phyloP scores from a whole-genome alignment of 345 rosid genomes.

The Rhizophora mangle region DNA sequence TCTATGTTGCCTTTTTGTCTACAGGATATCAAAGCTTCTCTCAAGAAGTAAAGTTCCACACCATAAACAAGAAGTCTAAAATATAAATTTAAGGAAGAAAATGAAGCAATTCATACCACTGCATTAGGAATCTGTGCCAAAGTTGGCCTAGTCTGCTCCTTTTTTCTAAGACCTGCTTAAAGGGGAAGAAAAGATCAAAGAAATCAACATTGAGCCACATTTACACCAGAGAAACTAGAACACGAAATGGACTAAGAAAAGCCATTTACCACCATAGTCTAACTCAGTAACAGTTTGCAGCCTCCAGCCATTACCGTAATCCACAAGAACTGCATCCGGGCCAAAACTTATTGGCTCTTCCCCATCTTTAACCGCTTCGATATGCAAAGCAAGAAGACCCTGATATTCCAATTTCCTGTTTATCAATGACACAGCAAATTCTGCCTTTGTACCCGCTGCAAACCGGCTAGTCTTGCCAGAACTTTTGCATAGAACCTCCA shows the following conservation, averaged over 20 bases:
- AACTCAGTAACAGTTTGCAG: slow-evolving; percentile 50
- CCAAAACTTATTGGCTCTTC: slow-evolving; percentile 81
- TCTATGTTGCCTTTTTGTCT: not conserved
- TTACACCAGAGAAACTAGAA: not conserved
- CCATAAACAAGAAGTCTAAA: not conserved
- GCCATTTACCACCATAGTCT: slow-evolving; percentile 37
- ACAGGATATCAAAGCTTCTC: not conserved
- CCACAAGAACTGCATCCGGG: slow-evolving; percentile 57
- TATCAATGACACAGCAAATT: slow-evolving; percentile 72
- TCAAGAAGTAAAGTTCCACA: not conserved
- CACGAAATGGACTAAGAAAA: not conserved
- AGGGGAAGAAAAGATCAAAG: not conserved
- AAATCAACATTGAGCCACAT: not conserved
- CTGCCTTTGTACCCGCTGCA: slow-evolving; percentile 67
- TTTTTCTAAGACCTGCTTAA: slow-evolving; percentile 33
- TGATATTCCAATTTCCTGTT: slow-evolving; percentile 57
- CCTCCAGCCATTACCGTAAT: slow-evolving; percentile 67
- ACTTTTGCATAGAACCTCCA: slow-evolving; percentile 59
- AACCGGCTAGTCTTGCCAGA: slow-evolving; percentile 56
- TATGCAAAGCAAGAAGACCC: slow-evolving; percentile 37
- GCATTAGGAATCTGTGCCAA: slow-evolving; percentile 9
- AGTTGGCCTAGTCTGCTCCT: slow-evolving; percentile 10
- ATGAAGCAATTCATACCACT: slow-evolving; percentile 23
- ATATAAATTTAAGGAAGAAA: not conserved
- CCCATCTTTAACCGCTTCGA: slow-evolving; percentile 64